Evolutionary conservation across 1,139 yeast species (phyloP), one percentile per base, ranked within the genome.

Genomic region (Candida sp.): DNA sequence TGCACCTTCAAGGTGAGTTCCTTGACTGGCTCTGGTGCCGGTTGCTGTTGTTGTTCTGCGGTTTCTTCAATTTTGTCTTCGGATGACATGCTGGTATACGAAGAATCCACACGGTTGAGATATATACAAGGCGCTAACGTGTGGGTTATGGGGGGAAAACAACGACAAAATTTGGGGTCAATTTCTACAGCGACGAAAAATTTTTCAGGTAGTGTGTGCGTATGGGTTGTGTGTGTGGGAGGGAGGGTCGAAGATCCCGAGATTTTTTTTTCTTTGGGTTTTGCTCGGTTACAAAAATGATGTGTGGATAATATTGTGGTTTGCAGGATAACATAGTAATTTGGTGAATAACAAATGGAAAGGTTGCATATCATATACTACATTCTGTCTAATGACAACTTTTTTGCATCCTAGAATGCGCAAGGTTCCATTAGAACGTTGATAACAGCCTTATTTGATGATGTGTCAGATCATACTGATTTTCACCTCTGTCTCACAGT

Each of bases 1-100:
- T 63, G 58, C 42, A 76, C 58, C 52, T 63, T 63, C 60, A 73
- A 63, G 47, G 61, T 58, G 49, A 72, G 61, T 50, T 63, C 66
- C 52, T 60, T 58, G 42, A 54, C 48, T n/a, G 40, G 50, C 43
- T 42, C 49, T 17, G 39, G 56, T 61, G 47, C 58, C 58, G 49
- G 58, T 53, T 32, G 48, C 55, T 45, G 50, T 53, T 41, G 17
- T 17, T 17, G 17, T 17, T 17, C 17, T 17, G 44, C 50, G 37
- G 47, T 47, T 37, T 32, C 44, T 43, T 47, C 47, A 35, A 33
- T 32, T 37, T 47, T 49, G 38, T 54, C 59, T 43, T 48, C 55
- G 38, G 58, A 46, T 23, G 59, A 55, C 61, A 57, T 57, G 27
- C 6, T 42, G 27, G n/a, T 39, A 5, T 3, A 27, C 31, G 27